phyloP scores from a whole-genome alignment of 2,329 filamentous ascomycete species.

The Monilinia fructicola region DNA sequence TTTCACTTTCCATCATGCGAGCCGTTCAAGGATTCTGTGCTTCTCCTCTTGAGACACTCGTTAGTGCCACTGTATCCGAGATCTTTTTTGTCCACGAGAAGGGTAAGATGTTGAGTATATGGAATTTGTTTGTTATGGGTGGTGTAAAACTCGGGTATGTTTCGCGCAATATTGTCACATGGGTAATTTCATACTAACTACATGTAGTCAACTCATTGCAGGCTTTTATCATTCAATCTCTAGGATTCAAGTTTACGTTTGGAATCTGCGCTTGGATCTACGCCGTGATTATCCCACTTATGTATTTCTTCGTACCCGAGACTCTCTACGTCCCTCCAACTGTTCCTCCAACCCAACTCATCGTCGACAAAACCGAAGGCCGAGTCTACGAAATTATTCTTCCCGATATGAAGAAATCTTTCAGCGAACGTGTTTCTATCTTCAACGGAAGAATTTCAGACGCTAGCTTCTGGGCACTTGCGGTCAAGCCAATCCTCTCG shows the following conservation, averaged over 20 bases:
- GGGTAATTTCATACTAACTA: not conserved
- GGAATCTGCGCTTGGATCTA: constrained; percentile 46
- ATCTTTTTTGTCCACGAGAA: constrained; percentile 50
- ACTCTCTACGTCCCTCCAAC: constrained; percentile 41
- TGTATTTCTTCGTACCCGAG: constrained; percentile 49
- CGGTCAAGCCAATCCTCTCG: constrained; percentile 49
- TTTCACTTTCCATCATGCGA: constrained; percentile 42
- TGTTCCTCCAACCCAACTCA: constrained; percentile 28
- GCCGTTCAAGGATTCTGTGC: constrained; percentile 38
- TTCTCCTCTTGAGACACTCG: constrained; percentile 40
- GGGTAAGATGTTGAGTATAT: constrained; percentile 39
- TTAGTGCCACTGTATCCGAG: constrained; percentile 45
- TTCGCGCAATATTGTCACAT: not conserved
- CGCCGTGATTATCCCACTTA: constrained; percentile 43
- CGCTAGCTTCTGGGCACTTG: constrained; percentile 43
- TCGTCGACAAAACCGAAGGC: constrained; percentile 35
- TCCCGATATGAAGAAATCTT: constrained; percentile 40
- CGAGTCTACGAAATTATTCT: constrained; percentile 34
- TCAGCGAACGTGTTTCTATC: constrained; percentile 41
- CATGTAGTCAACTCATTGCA: constrained; percentile 45
- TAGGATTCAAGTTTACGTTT: constrained; percentile 43
- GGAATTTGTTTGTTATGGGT: constrained; percentile 36
- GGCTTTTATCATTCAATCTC: constrained; percentile 43
- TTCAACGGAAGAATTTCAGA: constrained; percentile 44
- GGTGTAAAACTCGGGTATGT: constrained; percentile 38